These are phyloP conservation scores for Aspergillus alliaceus DNA, from an alignment of 2,329 filamentous ascomycete genomes.

Conservation along the genomic window DNA sequence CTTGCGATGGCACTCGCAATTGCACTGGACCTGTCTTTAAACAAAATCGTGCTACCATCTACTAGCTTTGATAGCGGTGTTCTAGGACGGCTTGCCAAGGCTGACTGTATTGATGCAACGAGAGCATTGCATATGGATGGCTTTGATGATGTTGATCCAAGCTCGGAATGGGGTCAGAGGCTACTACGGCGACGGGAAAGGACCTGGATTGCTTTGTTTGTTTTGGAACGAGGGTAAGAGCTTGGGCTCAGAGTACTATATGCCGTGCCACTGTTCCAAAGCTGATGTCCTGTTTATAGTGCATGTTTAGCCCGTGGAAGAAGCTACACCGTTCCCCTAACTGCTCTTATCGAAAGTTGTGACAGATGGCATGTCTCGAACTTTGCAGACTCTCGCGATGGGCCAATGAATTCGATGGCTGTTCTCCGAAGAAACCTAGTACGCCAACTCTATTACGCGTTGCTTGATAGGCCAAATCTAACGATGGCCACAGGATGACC, in stretches of 20 bases:
- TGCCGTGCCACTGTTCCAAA: not conserved
- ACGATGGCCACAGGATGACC: too few relatives aligned
- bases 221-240: conserved; percentile 64
- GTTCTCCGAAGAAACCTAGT: conserved; percentile 68
- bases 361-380: conserved; percentile 67
- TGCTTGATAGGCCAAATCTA: too few relatives aligned
- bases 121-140: conserved; percentile 68
- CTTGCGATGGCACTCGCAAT: conserved; percentile 69
- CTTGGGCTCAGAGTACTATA: not conserved
- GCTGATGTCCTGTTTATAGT: conserved; percentile 29
- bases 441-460: conserved; percentile 20
- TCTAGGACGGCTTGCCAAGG: conserved; percentile 55
- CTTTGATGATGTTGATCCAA: conserved; percentile 62
- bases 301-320: conserved; percentile 70
- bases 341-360: conserved; percentile 65
- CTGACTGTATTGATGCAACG: conserved; percentile 68
- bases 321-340: conserved; percentile 67
- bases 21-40: conserved; percentile 67
- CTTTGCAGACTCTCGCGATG: conserved; percentile 66
- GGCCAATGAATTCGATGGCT: conserved; percentile 70
- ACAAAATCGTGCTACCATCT: conserved; percentile 66
- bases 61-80: conserved; percentile 48
- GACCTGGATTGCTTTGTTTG: conserved; percentile 70
- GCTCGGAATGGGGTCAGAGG: conserved; percentile 60
- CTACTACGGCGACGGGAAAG: conserved; percentile 66